Base-by-base conservation (phyloP, 148 eudicot genomes). In the Nepenthes mirabilis region DNA sequence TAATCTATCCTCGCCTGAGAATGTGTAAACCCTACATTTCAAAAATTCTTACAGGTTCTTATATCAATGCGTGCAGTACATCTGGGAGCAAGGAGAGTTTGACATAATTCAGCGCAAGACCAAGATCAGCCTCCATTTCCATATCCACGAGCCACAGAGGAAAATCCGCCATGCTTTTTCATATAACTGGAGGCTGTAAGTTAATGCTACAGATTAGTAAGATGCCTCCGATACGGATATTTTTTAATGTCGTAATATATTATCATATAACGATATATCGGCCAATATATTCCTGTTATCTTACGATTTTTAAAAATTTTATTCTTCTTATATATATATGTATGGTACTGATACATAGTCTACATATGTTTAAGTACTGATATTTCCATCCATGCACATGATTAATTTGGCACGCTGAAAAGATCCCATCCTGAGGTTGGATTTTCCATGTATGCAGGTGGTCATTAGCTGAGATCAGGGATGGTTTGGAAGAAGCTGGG, bases 111-210 rank as follows among this genome's bases (percentile, higher is more conserved):
- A 93, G 53, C 78, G 95, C 61, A 93, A 79, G 67, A 93, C 98
- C 58, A 79, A 95, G 73, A 93, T 93, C 43, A 93, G 98, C 67
- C 95, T 93, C 55, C 98, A 93, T 72, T 88, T 70, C 68, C 83
- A 82, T 65, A 84, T 93, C 14, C 77, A 77, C 51, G 82, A 82
- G 68, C 88, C 76, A 54, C 75, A 82, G 67, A 86, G 67, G 68
- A 88, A 83, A 76, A 66, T 93, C 59, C 95, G 86, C 59, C 79
- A 80, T 51, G 96, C 98, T 50, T 93, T 93, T 69, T 88, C 96
- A 2, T 93, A 93, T 68, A 86, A 91, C 79, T 93, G 98, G 98
- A 82, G 98, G 71, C 85, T 93, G 98, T 88, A 82, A 83, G 90
- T 23, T 77, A 63, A 45, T 47, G 34, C 40, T 51, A 6, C 48